Evolutionary conservation across 176 grass and related monocot genomes (phyloP), one percentile per base, ranked within the genome.

Genomic region (Urochloa ruziziensis): DNA sequence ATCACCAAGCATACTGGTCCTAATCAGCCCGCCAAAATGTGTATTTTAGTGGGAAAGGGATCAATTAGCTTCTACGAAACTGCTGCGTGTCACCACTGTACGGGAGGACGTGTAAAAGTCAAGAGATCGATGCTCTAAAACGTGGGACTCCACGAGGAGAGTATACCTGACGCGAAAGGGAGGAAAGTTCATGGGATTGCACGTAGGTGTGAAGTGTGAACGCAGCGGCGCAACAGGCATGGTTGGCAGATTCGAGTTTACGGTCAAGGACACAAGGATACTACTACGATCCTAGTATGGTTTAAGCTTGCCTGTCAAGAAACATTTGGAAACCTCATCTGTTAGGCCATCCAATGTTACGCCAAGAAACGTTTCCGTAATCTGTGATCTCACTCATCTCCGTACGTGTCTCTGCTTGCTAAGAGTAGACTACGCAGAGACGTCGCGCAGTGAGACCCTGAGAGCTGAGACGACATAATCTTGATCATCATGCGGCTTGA

Each of bases 171-270:
- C 58, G 1, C 15, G 25, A 80, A 86, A 80, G 28, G 9, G 10
- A 15, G 18, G 19, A 43, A 40, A 4, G 66, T 83, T 78, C 74
- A 51, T 5, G 54, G 46, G n/a, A n/a, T n/a, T n/a, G 39, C 47
- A 49, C n/a, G n/a, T n/a, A n/a, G n/a, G n/a, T 49, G 14, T 16
- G 9, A n/a, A n/a, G 76, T 89, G 87, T 85, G 87, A 75, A 85
- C 70, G 16, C 70, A 16, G n/a, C 2, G 7, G 62, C 10, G 29
- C 7, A 1, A 34, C 28, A 25, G 6, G 18, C n/a, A 70, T 10
- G 49, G 75, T 47, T 39, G 82, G 33, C 77, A 70, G 70, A 85
- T 85, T 62, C 87, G 62, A 85, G 25, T 69, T 80, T 80, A n/a
- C 25, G 70, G 33, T 80, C 76, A 75, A 51, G 17, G 37, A n/a